Evolutionary conservation across 2,329 filamentous ascomycete species (phyloP).

Genomic region (Knufia petricola): DNA sequence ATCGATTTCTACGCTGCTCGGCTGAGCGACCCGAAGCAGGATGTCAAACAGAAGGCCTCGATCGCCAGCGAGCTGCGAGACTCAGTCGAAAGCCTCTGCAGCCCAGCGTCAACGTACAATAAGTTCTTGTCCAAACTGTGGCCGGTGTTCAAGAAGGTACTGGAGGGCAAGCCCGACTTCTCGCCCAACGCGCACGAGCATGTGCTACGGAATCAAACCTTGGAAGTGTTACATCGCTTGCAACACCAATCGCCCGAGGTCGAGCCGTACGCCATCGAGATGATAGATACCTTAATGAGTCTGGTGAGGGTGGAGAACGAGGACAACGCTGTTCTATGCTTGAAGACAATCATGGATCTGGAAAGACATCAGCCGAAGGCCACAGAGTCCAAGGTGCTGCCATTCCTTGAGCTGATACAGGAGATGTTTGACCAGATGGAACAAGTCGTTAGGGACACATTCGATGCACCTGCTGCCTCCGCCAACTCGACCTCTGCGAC

Average conservation of each 20-base stretch:
- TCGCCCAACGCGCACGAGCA: conserved; percentile 84
- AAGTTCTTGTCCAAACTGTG: conserved; percentile 79
- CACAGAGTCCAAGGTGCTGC: conserved; percentile 71
- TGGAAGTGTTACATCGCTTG: conserved; percentile 90
- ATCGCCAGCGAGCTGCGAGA: conserved; percentile 82
- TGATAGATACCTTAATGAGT: conserved; percentile 82
- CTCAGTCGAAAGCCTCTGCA: conserved; percentile 74
- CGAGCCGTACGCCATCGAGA: conserved; percentile 77
- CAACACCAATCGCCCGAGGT: conserved; percentile 66
- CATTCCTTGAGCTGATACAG: conserved; percentile 82
- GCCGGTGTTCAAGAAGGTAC: conserved; percentile 76
- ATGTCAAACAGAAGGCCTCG: conserved; percentile 70
- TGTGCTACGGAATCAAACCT: conserved; percentile 83
- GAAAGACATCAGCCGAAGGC: conserved; percentile 85
- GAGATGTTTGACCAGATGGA: conserved; percentile 96
- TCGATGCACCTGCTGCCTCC: conserved; percentile 63
- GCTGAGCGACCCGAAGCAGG: conserved; percentile 48
- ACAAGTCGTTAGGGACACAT: conserved; percentile 84
- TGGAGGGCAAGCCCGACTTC: conserved; percentile 81
- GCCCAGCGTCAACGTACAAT: conserved; percentile 63
- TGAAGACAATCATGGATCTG: conserved; percentile 96
- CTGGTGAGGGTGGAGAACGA: conserved; percentile 90
- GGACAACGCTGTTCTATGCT: conserved; percentile 94
- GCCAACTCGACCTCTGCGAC: conserved; percentile 40
- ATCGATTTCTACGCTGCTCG: conserved; percentile 43